Conservation (phyloP, 1,139 yeast genomes). For the Suhomyces choctaworum region DNA sequence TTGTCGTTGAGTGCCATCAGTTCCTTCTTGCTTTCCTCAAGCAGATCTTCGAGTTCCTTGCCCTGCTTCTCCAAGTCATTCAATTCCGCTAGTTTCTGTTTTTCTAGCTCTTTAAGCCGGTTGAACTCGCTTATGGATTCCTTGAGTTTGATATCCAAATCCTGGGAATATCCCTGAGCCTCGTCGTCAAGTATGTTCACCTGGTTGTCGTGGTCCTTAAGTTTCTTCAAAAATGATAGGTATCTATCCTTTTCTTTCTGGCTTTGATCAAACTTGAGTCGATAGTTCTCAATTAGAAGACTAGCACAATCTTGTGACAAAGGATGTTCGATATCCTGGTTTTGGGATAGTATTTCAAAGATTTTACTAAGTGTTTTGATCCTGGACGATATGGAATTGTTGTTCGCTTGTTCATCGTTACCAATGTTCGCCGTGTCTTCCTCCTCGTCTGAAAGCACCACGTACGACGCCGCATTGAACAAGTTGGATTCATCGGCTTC, state of each 20-base stretch:
- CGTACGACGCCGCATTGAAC: conserved; percentile 32
- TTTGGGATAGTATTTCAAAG: conserved; percentile 53
- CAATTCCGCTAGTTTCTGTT: conserved; percentile 43
- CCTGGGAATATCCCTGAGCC: conserved; percentile 14
- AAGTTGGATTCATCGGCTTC: neutral
- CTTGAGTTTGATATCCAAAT: conserved; percentile 36
- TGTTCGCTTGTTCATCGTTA: conserved; percentile 5
- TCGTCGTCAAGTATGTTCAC: conserved; percentile 8
- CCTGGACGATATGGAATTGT: conserved; percentile 15
- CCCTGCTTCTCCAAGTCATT: conserved; percentile 45
- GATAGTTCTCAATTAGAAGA: conserved; percentile 63
- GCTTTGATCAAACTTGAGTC: conserved; percentile 68
- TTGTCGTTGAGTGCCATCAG: conserved; percentile 35
- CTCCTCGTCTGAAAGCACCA: conserved; percentile 27
- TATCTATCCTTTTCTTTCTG: conserved; percentile 80
- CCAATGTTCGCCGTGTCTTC: conserved; percentile 12
- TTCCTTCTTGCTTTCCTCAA: conserved; percentile 39
- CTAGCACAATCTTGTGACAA: conserved; percentile 85
- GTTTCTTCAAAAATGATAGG: conserved; percentile 65
- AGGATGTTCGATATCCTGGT: conserved; percentile 83
- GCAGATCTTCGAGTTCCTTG: conserved; percentile 40
- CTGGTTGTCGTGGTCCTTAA: conserved; percentile 42
- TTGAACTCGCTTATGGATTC: conserved; percentile 45
- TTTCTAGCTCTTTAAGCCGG: conserved; percentile 33
- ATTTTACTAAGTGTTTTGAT: conserved; percentile 47